A percentile compares a stretch with the other conserved stretches of the same genome.
Evolutionary conservation across 164 flowering plant species (phyloP).

Genomic region (Taxillus chinensis): DNA sequence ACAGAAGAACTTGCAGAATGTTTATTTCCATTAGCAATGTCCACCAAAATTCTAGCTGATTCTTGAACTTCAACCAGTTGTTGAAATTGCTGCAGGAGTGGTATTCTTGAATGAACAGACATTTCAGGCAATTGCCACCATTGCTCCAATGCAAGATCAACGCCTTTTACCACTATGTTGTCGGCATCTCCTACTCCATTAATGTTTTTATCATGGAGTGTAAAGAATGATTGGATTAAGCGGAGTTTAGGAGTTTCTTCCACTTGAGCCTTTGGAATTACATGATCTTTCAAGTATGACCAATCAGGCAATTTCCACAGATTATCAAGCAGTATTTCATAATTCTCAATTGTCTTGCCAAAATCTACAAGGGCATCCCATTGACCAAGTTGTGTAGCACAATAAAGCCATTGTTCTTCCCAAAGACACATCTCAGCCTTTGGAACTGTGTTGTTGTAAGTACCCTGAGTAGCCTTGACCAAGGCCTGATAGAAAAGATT

Average conservation of each 20-base stretch:
- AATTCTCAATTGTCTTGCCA: slow-evolving; percentile 73
- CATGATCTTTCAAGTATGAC: slow-evolving; percentile 79
- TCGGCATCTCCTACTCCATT: slow-evolving; percentile 90
- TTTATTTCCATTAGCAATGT: slow-evolving; percentile 87
- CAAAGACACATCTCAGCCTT: slow-evolving; percentile 99
- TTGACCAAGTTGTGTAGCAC: slow-evolving; percentile 88
- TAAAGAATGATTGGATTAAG: slow-evolving; percentile 67
- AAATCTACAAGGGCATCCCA: slow-evolving; percentile 90
- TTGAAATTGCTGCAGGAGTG: slow-evolving; percentile 87
- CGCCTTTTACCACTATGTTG: slow-evolving; percentile 79
- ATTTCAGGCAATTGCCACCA: slow-evolving; percentile 98
- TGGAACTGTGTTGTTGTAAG: slow-evolving; percentile 90
- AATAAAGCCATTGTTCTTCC: slow-evolving; percentile 97
- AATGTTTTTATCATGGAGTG: slow-evolving; percentile 78
- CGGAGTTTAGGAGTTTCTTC: slow-evolving; percentile 88
- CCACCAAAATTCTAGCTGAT: slow-evolving; percentile 71
- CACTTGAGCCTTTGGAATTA: slow-evolving; percentile 79
- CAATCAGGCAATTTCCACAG: slow-evolving; percentile 92
- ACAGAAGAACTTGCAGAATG: slow-evolving; percentile 47
- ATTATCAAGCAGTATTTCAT: slow-evolving; percentile 75
- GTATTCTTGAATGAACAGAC: slow-evolving; percentile 82
- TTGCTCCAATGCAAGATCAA: slow-evolving; percentile 79
- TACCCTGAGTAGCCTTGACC: slow-evolving; percentile 99
- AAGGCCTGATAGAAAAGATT: slow-evolving; percentile 92
- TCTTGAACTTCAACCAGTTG: slow-evolving; percentile 93